Conservation (phyloP, 1,139 yeast genomes). For the Entelexis sorbosivorans region DNA sequence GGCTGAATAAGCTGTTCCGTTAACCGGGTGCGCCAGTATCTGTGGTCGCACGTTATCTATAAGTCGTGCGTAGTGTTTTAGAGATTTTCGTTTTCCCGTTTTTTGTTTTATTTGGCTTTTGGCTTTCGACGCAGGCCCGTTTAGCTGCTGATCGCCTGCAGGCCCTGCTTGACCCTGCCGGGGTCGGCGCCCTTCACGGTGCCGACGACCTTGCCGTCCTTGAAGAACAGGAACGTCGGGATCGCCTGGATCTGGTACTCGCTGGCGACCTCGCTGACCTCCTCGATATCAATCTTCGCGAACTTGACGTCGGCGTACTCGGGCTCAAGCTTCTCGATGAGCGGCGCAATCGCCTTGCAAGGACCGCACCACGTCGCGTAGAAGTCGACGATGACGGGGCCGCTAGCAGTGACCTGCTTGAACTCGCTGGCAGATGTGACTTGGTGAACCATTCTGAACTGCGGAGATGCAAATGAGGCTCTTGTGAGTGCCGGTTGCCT, state of each 20-base stretch:
- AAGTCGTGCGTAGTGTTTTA: too few relatives aligned
- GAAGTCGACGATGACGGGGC: constrained; percentile 44
- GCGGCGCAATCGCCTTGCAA: constrained; percentile 76
- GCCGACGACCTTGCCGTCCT: constrained; percentile 53
- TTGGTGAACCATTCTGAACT: constrained; percentile 23
- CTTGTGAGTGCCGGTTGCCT: not conserved
- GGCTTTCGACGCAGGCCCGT: not conserved
- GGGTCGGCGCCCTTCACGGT: constrained; percentile 68
- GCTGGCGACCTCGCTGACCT: constrained; percentile 54
- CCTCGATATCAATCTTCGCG: constrained; percentile 74
- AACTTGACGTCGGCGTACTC: constrained; percentile 44
- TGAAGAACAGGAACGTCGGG: constrained; percentile 80
- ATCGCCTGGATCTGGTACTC: constrained; percentile 66
- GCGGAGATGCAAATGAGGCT: not conserved
- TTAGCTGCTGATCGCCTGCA: constrained; percentile 17
- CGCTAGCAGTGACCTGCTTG: constrained; percentile 17
- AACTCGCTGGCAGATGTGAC: constrained; percentile 21
- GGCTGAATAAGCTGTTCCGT: too few relatives aligned
- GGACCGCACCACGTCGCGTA: constrained; percentile 94
- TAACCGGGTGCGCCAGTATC: too few relatives aligned
- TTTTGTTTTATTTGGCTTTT: not conserved
- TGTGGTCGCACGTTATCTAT: too few relatives aligned
- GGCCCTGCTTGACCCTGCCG: constrained; percentile 21
- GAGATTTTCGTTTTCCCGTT: too few relatives aligned
- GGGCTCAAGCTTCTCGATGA: constrained; percentile 54